Base-by-base conservation (phyloP, 495 filamentous ascomycete species). In the Pyrenopolyporus hunteri region DNA sequence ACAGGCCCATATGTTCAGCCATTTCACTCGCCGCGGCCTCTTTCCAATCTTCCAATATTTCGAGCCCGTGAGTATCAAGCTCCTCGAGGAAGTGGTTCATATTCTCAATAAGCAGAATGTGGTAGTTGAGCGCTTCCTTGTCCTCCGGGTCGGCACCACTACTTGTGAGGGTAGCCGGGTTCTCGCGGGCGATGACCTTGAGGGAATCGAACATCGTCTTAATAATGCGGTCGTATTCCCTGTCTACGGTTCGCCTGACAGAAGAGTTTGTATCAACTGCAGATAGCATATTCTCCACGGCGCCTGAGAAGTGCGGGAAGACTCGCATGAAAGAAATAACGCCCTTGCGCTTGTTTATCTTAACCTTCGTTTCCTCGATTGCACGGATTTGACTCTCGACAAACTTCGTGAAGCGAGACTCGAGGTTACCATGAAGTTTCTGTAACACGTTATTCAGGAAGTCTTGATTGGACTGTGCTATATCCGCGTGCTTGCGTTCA, bases 331-430 rank as follows among this genome's bases (percentile, higher is more conserved):
- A 97, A 6, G 84, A 86, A 65, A 97, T 97, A 59, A 98, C 91
- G 10, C 93, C 93, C 74, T 95, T 97, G 56, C 93, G 87, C 79
- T 97, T 98, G 78, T 97, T 97, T 74, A 97, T 90, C 74, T 96
- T 97, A 65, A 98, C 93, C 74, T 97, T 97, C n/a, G 93, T 97
- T 52, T 98, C 93, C 73, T 98, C 93, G 59, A 98, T 96, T 22
- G 91, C 93, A 20, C 90, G 89, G 36, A 97, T 87, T 66, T 98
- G 93, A 57, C 96, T 91, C 70, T 98, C 94, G 20, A 97, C 85
- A 62, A 98, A 97, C 46, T 90, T 91, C 33, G 84, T 84, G 76
- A 96, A 97, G 17, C 91, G 82, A 25, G 81, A 83, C 55, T 87
- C 83, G 29, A 97, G 80, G 28, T 85, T 87, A 53, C 85, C 82